Evolutionary conservation across 257 asterid genomes (phyloP).

Genomic region (Nyctanthes arbortristis): DNA sequence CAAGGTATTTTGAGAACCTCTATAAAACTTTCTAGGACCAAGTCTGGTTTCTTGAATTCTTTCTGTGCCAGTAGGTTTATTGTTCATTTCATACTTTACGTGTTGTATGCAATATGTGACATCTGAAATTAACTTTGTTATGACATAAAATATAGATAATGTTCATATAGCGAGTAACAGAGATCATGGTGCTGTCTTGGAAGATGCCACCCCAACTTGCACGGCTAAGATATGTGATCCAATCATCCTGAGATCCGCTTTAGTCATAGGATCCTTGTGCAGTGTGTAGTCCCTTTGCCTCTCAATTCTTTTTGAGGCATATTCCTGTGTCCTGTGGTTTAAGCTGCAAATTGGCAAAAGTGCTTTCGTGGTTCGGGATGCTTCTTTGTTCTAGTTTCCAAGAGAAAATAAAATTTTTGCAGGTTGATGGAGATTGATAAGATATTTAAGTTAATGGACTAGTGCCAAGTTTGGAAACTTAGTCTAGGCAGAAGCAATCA

Average conservation of each 20-base stretch:
- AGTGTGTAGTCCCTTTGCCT: not conserved
- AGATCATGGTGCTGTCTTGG: not conserved
- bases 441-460: too few relatives aligned
- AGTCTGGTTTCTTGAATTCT: slow-evolving; percentile 14
- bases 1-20: slow-evolving; percentile 55
- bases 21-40: slow-evolving; percentile 7
- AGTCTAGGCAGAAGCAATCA: too few relatives aligned
- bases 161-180: not conserved
- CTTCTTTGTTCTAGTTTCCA: not conserved
- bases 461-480: too few relatives aligned
- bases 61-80: not conserved
- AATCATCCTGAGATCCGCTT: not conserved
- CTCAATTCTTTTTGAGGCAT: not conserved
- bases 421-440: too few relatives aligned
- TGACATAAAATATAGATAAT: slow-evolving; percentile 11
- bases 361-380: not conserved
- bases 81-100: not conserved
- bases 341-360: not conserved
- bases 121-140: slow-evolving; percentile 7
- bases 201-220: not conserved
- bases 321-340: not conserved
- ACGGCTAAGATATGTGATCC: not conserved
- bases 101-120: not conserved
- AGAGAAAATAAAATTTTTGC: not conserved
- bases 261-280: not conserved